Percentiles rank a stretch among this genome's conserved stretches.
Conservation (phyloP, 2,329 filamentous ascomycete genomes). For the Penicillium frequentans region DNA sequence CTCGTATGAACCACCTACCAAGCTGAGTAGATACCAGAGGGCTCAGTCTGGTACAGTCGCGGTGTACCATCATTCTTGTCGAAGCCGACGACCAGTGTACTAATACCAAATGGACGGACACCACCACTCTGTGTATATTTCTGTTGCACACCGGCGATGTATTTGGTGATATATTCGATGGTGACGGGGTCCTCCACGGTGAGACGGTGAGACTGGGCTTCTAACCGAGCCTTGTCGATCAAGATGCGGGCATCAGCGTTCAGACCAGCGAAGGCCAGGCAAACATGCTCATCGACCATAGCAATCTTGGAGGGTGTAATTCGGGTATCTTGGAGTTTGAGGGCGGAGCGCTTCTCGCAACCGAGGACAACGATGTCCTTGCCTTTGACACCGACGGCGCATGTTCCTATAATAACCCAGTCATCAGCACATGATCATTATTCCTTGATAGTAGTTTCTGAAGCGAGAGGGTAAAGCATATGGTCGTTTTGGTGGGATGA, state of each 20-base stretch:
- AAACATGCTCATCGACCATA: constrained; percentile 91
- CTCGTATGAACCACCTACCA: constrained; percentile 63
- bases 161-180: constrained; percentile 99
- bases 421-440: not conserved
- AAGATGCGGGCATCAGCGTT: constrained; percentile 98
- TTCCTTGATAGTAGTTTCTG: too few species aligned
- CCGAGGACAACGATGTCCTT: constrained; percentile 91
- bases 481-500: constrained; percentile 10
- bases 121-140: constrained; percentile 98
- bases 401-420: constrained; percentile 66
- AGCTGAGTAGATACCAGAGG: constrained; percentile 98
- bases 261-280: constrained; percentile 92
- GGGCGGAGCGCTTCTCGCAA: constrained; percentile 97
- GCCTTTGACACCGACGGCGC: constrained; percentile 96
- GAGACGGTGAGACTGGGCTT: constrained; percentile 94
- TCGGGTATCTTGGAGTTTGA: constrained; percentile 98
- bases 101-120: constrained; percentile 98
- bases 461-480: not conserved
- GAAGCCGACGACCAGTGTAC: constrained; percentile 97
- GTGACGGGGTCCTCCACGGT: constrained; percentile 97
- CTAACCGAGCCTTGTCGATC: constrained; percentile 95
- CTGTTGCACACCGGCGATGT: constrained; percentile 96
- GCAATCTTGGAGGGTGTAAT: constrained; percentile 99
- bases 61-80: constrained; percentile 88
- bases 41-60: constrained; percentile 95